These are phyloP conservation scores for Chamaecrista fasciculata DNA, from an alignment of 306 rosid genomes.

Conservation along the genomic window DNA sequence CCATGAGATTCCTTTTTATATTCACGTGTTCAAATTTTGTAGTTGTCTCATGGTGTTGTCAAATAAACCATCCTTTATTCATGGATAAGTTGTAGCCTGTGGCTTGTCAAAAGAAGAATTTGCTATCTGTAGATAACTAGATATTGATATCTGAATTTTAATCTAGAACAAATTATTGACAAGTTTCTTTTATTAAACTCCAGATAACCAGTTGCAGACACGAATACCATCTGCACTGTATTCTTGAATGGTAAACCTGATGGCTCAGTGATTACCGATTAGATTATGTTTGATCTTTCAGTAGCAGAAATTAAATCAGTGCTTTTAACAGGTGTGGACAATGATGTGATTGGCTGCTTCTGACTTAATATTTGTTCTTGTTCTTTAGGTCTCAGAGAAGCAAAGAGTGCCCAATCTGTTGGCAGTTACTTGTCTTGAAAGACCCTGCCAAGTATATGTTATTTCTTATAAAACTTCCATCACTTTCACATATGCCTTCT, in stretches of 20 bases:
- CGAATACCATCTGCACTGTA: constrained; percentile 94
- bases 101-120: neutral
- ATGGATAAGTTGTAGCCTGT: constrained; percentile 19
- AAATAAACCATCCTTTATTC: neutral
- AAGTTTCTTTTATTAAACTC: constrained; percentile 27
- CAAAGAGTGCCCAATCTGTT: constrained; percentile 89
- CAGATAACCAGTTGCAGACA: constrained; percentile 94
- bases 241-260: constrained; percentile 77
- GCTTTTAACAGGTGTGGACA: neutral
- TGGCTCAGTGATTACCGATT: neutral
- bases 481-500: constrained; percentile 9
- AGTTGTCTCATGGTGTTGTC: neutral
- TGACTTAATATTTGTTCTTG: neutral
- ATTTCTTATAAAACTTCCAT: neutral
- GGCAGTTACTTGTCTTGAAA: constrained; percentile 72
- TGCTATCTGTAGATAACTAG: neutral
- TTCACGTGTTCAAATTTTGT: neutral
- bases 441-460: constrained; percentile 72
- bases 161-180: constrained; percentile 23
- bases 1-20: neutral
- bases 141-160: constrained; percentile 5
- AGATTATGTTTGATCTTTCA: neutral
- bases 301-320: neutral
- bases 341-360: constrained; percentile 16
- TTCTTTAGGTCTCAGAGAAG: constrained; percentile 84